Conservation (phyloP, 768 basidiomycete species). For the Suillus discolor region DNA sequence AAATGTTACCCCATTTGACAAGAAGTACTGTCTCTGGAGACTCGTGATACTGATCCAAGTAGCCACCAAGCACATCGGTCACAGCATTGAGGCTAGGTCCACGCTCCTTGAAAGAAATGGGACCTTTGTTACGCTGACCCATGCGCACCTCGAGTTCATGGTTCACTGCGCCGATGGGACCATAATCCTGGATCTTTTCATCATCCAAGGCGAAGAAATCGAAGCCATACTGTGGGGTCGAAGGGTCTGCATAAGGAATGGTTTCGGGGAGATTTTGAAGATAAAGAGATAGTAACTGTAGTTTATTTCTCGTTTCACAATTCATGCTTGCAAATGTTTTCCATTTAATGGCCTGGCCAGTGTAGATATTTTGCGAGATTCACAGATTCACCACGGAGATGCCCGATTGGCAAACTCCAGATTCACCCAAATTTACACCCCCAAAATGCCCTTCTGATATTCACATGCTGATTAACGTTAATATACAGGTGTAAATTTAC, state of each 20-base stretch:
- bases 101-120: constrained; percentile 12
- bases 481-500: no score
- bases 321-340: neutral
- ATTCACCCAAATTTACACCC: no score
- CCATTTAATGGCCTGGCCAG: neutral
- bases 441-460: no score
- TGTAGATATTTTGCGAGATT: neutral
- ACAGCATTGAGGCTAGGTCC: constrained; percentile 12
- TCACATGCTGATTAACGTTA: no score
- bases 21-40: constrained; percentile 3
- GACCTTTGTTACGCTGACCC: constrained; percentile 10
- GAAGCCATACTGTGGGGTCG: neutral
- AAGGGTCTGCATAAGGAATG: neutral
- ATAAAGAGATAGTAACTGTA: neutral
- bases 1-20: no score
- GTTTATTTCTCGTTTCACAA: neutral
- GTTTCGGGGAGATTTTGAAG: neutral
- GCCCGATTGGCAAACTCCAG: neutral
- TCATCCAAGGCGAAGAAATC: neutral
- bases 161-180: neutral
- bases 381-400: neutral
- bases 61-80: constrained; percentile 11
- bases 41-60: constrained; percentile 5
- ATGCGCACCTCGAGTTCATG: neutral
- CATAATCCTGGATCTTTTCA: neutral